These are phyloP conservation scores for Cercospora sp. DNA, from an alignment of 2,329 filamentous ascomycete genomes.

Conservation along the genomic window DNA sequence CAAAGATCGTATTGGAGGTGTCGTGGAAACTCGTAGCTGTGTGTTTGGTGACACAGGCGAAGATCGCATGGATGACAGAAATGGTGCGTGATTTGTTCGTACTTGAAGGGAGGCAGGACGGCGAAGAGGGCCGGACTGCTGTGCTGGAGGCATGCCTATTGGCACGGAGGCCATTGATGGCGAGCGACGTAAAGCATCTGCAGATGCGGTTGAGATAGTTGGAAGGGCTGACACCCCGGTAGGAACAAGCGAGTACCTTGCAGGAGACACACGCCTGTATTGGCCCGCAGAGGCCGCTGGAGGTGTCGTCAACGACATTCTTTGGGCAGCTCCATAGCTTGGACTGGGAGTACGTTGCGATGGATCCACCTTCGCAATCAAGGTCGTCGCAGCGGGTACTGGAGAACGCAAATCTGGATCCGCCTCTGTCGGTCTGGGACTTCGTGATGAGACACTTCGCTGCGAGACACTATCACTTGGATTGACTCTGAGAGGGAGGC, in stretches of 20 bases:
- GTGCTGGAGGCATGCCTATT: neutral
- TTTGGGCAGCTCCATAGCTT: neutral
- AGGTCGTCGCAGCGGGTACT: slow-evolving; percentile 29
- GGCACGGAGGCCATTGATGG: slow-evolving; percentile 17
- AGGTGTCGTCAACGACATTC: slow-evolving; percentile 4
- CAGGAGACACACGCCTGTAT: neutral
- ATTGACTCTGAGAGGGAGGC: slow-evolving; percentile 39
- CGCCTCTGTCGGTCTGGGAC: slow-evolving; percentile 17
- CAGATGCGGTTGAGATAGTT: neutral
- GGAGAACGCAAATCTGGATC: slow-evolving; percentile 24
- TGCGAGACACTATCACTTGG: slow-evolving; percentile 33
- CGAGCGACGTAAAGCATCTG: slow-evolving; percentile 14
- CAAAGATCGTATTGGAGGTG: slow-evolving; percentile 35
- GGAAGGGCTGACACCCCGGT: neutral
- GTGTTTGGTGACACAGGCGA: slow-evolving; percentile 36
- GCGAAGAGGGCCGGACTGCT: slow-evolving; percentile 33
- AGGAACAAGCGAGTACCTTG: neutral
- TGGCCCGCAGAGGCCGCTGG: slow-evolving; percentile 12
- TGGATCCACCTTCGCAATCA: slow-evolving; percentile 30
- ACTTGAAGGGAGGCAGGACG: slow-evolving; percentile 50
- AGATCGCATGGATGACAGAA: slow-evolving; percentile 38
- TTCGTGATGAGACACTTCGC: slow-evolving; percentile 5
- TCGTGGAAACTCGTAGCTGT: slow-evolving; percentile 21
- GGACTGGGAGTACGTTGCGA: slow-evolving; percentile 8
- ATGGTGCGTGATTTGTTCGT: slow-evolving; percentile 45